Evolutionary conservation across 805 yeast genomes (phyloP).

Genomic region (Kazachstania africana): DNA sequence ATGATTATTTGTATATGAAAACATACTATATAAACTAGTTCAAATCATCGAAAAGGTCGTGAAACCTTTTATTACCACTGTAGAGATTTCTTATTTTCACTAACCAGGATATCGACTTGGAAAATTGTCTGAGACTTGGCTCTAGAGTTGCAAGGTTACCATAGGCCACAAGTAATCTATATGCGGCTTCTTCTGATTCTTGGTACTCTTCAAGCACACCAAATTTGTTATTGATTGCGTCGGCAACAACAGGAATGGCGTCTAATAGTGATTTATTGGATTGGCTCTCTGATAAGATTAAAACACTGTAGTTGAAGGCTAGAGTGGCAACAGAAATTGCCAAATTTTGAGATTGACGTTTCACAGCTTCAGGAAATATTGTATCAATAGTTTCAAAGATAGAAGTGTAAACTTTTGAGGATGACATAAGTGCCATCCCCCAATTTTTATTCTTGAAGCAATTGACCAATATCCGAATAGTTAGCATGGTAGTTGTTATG

Average conservation of each 20-base stretch:
- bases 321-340: constrained; percentile 39
- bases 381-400: constrained; percentile 29
- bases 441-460: constrained; percentile 34
- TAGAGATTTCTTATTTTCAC: constrained; percentile 12
- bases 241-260: constrained; percentile 23
- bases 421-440: constrained; percentile 35
- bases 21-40: neutral
- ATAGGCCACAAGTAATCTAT: constrained; percentile 47
- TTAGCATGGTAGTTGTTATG: constrained; percentile 34
- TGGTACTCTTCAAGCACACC: constrained; percentile 21
- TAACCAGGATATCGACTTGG: constrained; percentile 24
- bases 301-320: constrained; percentile 36
- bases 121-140: constrained; percentile 20
- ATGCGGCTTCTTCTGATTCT: constrained; percentile 51
- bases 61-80: neutral
- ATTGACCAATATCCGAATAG: constrained; percentile 46
- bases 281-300: constrained; percentile 16
- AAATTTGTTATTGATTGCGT: constrained; percentile 19
- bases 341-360: constrained; percentile 21
- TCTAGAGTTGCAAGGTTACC: constrained; percentile 43
- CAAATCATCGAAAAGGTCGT: neutral
- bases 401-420: constrained; percentile 27
- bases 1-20: too few relatives aligned
- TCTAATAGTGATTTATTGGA: constrained; percentile 15
- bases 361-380: constrained; percentile 13